phyloP scores from a whole-genome alignment of 257 asterid genomes.

The Solanum appendiculatum region DNA sequence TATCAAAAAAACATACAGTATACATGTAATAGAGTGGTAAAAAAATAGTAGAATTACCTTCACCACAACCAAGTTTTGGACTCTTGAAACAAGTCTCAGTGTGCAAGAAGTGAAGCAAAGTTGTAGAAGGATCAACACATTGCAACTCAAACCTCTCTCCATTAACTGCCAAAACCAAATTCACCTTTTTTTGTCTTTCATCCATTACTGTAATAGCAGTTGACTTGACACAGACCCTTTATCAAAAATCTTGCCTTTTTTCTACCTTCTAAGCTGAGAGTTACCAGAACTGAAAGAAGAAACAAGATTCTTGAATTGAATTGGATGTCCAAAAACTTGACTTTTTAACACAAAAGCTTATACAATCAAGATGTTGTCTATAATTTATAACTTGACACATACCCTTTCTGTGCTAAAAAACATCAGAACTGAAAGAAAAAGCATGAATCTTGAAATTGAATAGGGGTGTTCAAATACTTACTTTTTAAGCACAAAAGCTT shows the following conservation, averaged over 20 bases:
- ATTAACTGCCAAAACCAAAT: background rate
- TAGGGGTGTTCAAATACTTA: too few relatives aligned
- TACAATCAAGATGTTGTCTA: too few relatives aligned
- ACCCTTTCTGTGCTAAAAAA: too few relatives aligned
- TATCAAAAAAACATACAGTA: too few relatives aligned
- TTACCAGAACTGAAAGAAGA: background rate
- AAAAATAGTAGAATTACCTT: constrained; percentile 29
- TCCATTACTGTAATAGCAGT: background rate
- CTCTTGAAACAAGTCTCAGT: constrained; percentile 53
- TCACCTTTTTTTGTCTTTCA: background rate
- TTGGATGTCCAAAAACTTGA: background rate
- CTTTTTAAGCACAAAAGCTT: too few relatives aligned
- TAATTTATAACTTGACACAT: too few relatives aligned
- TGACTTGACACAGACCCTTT: background rate
- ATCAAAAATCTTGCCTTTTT: background rate
- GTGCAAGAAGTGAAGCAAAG: constrained; percentile 66
- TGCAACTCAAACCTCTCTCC: background rate
- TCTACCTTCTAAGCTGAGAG: background rate
- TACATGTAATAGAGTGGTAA: background rate
- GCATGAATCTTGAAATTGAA: background rate
- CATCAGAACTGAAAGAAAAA: background rate
- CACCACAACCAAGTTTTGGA: constrained; percentile 72
- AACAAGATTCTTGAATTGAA: background rate
- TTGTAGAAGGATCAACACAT: constrained; percentile 3
- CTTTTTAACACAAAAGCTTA: too few relatives aligned